Base-by-base conservation (phyloP, 768 basidiomycete species). In the Boletus bicolor region DNA sequence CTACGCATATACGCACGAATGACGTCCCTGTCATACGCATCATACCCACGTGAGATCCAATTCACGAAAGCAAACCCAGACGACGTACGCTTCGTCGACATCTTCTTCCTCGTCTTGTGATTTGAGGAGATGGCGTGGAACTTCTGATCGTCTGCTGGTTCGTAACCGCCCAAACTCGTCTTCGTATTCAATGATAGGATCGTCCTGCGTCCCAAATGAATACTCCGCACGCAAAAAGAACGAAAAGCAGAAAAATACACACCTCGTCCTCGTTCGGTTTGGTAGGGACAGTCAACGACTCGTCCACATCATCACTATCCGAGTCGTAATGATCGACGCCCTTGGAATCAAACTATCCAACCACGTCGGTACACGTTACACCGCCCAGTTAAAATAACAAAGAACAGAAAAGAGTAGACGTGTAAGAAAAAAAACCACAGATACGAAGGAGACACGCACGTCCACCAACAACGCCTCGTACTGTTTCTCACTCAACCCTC, bases 91-190 rank as follows among this genome's bases (percentile, higher is more conserved):
- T 62, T 89, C 85, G 48, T 83, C 82, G 6, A 67, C 53, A 2
- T 14, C 43, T 28, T 55, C 55, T 34, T 76, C 73, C 24, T 81
- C 76, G 19, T 80, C 74, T 36, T 77, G 75, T n/a, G 72, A 56
- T 35, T 75, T 65, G 9, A 82, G 65, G 9, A 90, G 73, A 56
- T 88, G 74, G 36, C 89, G 79, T 39, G 92, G 91, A 1, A 93
- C 80, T 64, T 93, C 89, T 12, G 91, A 93, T 10, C 81, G 80
- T 49, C 77, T 79, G 17, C 80, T 82, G 1, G 81, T 88, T 56
- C 90, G 77, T 38, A 82, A 62, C n/a, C 92, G 83, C 36, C 91
- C 91, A 65, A 91, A 91, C 65, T 93, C 92, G 60, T 94, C 92
- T 66, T 87, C 84, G 56, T 92, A 93, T 68, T 93, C 92, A 6